phyloP scores from a whole-genome alignment of 108 stramenopile species.

The Skeletonema grethae region DNA sequence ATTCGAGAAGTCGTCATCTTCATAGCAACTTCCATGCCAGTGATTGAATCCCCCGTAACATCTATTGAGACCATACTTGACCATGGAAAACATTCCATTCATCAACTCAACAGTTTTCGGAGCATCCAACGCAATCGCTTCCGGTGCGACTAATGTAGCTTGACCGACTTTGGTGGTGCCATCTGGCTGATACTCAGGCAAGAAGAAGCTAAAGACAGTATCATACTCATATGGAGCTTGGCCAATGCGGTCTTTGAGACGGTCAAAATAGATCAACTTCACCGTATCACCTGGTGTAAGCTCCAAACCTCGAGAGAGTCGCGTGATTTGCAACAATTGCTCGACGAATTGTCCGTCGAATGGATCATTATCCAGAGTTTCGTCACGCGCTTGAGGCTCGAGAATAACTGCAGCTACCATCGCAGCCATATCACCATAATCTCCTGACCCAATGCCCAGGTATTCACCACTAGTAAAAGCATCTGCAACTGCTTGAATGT shows the following conservation, averaged over 20 bases:
- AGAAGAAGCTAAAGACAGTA: conserved; percentile 55
- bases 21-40: conserved; percentile 19
- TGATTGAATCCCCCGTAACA: conserved; percentile 45
- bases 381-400: conserved; percentile 55
- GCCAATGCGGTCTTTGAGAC: conserved; percentile 30
- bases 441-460: conserved; percentile 7
- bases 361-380: conserved; percentile 60
- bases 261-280: not conserved
- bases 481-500: conserved; percentile 40
- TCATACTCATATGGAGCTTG: conserved; percentile 45
- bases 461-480: conserved; percentile 66
- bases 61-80: conserved; percentile 50
- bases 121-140: conserved; percentile 46
- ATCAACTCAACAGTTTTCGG: conserved; percentile 43
- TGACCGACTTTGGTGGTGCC: conserved; percentile 6
- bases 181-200: conserved; percentile 54
- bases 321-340: conserved; percentile 51
- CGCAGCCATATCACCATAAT: conserved; percentile 65
- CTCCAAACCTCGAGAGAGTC: not conserved
- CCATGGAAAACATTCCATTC: conserved; percentile 54
- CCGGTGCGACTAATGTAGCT: conserved; percentile 46
- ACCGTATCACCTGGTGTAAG: not conserved
- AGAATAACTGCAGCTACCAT: conserved; percentile 64
- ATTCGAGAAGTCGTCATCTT: conserved; percentile 22
- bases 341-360: conserved; percentile 60